phyloP scores from a whole-genome alignment of 768 basidiomycete genomes.

The Crucibulum laeve region DNA sequence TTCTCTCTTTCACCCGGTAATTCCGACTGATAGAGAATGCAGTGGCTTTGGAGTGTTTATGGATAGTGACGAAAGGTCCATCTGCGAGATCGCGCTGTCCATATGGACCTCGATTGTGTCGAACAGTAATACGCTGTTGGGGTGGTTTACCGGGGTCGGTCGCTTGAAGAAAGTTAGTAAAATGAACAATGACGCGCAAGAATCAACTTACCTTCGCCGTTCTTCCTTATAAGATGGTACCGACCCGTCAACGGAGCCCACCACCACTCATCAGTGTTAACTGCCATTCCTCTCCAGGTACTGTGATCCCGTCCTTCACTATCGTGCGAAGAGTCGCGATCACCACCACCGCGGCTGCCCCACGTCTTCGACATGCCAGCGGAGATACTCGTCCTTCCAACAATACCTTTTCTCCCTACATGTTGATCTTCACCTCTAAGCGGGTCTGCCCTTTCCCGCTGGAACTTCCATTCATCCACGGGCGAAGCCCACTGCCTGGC shows the following conservation, averaged over 20 bases:
- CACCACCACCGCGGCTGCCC: slow-evolving; percentile 10
- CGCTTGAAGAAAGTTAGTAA: slow-evolving; percentile 19
- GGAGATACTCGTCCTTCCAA: slow-evolving; percentile 20
- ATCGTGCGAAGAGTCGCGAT: slow-evolving; percentile 11
- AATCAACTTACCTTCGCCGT: slow-evolving; percentile 30
- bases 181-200: background rate
- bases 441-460: background rate
- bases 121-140: slow-evolving; percentile 66
- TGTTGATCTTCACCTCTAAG: slow-evolving; percentile 2
- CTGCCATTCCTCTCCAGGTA: slow-evolving; percentile 43
- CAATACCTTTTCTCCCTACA: slow-evolving; percentile 6
- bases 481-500: background rate
- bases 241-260: slow-evolving; percentile 56
- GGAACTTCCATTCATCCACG: background rate
- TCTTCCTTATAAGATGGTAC: slow-evolving; percentile 55
- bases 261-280: slow-evolving; percentile 64
- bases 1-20: slow-evolving; percentile 24
- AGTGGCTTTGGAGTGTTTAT: slow-evolving; percentile 76
- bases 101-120: slow-evolving; percentile 38
- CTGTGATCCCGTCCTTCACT: slow-evolving; percentile 19
- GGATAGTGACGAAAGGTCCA: slow-evolving; percentile 66
- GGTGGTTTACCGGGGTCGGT: slow-evolving; percentile 52
- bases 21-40: slow-evolving; percentile 79
- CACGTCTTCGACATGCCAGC: background rate
- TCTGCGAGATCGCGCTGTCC: slow-evolving; percentile 28